Evolutionary conservation across 306 rosid species (phyloP).

Genomic region (Castanea crenata): DNA sequence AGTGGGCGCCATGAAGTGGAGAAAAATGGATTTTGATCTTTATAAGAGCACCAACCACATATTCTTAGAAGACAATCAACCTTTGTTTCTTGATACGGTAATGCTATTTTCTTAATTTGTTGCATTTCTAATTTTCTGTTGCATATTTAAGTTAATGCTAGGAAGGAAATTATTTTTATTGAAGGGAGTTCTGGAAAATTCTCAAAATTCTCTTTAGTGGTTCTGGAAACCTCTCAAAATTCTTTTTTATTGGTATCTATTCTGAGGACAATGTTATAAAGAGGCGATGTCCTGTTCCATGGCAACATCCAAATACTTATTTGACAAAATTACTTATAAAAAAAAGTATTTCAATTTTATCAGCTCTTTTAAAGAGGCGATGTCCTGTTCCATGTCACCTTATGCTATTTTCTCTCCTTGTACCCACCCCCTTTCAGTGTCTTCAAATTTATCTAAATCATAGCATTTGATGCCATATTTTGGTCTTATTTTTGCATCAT

Average conservation of each 20-base stretch:
- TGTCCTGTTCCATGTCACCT: background rate
- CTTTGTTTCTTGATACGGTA: conserved; percentile 84
- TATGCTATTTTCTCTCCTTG: background rate
- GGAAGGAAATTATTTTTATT: background rate
- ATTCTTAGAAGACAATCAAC: conserved; percentile 65
- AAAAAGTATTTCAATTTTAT: background rate
- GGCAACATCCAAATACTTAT: too few species aligned
- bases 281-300: background rate
- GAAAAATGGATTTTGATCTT: conserved; percentile 86
- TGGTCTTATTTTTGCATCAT: background rate
- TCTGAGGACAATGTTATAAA: background rate
- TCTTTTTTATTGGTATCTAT: background rate
- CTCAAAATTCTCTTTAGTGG: background rate
- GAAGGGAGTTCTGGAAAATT: background rate
- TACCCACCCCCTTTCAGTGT: background rate
- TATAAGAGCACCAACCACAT: conserved; percentile 78
- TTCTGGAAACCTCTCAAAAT: background rate
- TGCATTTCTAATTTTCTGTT: conserved; percentile 1
- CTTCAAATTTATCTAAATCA: background rate
- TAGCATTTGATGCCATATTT: background rate
- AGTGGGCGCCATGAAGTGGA: conserved; percentile 94
- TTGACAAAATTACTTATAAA: too few species aligned
- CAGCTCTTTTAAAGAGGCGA: background rate
- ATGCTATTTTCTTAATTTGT: conserved; percentile 10
- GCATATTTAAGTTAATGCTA: background rate